phyloP scores from a whole-genome alignment of 1,284 basidiomycete genomes.

The Ganoderma sinense region DNA sequence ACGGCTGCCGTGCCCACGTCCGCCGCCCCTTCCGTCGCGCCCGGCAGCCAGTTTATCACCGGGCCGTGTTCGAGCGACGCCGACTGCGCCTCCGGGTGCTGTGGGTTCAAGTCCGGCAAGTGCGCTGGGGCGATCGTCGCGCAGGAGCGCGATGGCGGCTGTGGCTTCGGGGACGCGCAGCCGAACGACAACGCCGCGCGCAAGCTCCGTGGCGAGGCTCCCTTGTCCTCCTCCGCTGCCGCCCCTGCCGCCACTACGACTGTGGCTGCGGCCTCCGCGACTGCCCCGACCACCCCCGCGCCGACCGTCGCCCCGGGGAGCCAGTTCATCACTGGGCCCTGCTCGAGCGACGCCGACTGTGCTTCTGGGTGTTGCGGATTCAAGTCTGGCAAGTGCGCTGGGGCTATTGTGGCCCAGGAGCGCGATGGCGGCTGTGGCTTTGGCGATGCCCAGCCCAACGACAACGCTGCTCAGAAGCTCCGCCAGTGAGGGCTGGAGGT shows the following conservation, averaged over 20 bases:
- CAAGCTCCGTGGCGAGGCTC: background rate
- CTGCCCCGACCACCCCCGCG: constrained; percentile 3
- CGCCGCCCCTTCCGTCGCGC: constrained; percentile 1
- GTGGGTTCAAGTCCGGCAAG: constrained; percentile 22
- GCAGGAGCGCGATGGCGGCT: constrained; percentile 23
- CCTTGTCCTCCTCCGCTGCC: background rate
- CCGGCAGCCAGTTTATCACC: constrained; percentile 21
- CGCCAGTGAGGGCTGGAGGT: constrained; percentile 1
- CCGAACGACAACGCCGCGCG: constrained; percentile 19
- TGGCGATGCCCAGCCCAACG: constrained; percentile 23
- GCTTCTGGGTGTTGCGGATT: constrained; percentile 24
- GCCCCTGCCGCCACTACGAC: background rate
- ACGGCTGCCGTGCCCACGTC: constrained; percentile 1
- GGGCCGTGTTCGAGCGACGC: constrained; percentile 19
- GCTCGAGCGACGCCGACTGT: constrained; percentile 23
- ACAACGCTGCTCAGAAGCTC: constrained; percentile 17
- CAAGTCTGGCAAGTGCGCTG: constrained; percentile 24
- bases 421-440: constrained; percentile 25
- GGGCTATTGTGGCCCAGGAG: constrained; percentile 22
- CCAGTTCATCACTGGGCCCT: constrained; percentile 22
- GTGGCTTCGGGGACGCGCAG: constrained; percentile 20
- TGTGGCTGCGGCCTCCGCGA: background rate
- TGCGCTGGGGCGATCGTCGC: constrained; percentile 24
- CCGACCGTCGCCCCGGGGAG: constrained; percentile 13
- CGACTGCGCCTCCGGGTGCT: constrained; percentile 25